Percentiles rank a stretch among this genome's conserved stretches.
Conservation (phyloP, 768 basidiomycete species). For the Xerocomellus intermedius region DNA sequence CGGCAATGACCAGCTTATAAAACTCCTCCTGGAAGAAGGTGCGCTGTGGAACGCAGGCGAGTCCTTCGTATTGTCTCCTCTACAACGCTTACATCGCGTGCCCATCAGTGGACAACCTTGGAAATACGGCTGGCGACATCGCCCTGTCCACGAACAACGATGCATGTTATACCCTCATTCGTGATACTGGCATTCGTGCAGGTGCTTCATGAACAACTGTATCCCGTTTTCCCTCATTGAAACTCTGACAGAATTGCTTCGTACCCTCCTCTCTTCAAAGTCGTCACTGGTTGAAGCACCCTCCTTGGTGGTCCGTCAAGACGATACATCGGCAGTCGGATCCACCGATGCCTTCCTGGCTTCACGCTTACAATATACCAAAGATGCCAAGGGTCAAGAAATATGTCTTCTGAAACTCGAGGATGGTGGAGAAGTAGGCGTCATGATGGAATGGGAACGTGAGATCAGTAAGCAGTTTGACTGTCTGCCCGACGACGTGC, state of each 20-base stretch:
- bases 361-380: conserved; percentile 64
- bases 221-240: conserved; percentile 6
- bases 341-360: conserved; percentile 70
- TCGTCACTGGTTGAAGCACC: conserved; percentile 25
- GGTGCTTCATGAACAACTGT: conserved; percentile 46
- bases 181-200: conserved; percentile 90
- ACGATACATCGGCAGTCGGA: conserved; percentile 55
- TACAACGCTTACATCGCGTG: neutral
- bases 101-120: conserved; percentile 65
- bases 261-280: conserved; percentile 57
- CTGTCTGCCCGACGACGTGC: neutral
- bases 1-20: conserved; percentile 62
- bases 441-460: conserved; percentile 99
- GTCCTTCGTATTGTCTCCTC: conserved; percentile 15
- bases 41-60: conserved; percentile 89
- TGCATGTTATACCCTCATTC: conserved; percentile 70
- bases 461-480: conserved; percentile 58
- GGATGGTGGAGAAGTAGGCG: conserved; percentile 78
- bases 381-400: conserved; percentile 74
- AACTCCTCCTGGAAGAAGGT: conserved; percentile 70
- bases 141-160: conserved; percentile 82
- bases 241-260: conserved; percentile 59
- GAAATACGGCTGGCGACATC: conserved; percentile 87
- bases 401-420: conserved; percentile 68
- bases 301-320: conserved; percentile 43